Percentiles rank a stretch among this genome's conserved stretches.
Evolutionary conservation across 2,329 filamentous ascomycete genomes (phyloP).

Genomic region (Claviceps sp.): DNA sequence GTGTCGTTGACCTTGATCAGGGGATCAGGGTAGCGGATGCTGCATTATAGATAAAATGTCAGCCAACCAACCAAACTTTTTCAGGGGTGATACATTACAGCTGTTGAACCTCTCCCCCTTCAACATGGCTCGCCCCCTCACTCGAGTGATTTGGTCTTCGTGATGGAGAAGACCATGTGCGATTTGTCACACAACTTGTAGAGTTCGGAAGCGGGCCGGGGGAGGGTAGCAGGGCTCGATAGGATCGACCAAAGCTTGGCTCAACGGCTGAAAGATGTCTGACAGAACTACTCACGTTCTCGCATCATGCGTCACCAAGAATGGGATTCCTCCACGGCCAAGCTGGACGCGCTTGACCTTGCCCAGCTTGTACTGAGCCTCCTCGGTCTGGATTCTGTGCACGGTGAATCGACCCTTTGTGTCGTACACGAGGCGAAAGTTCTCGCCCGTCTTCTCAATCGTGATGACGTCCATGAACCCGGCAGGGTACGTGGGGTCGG

Average conservation of each 20-base stretch:
- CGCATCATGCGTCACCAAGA: conserved; percentile 99
- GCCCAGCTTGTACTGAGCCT: conserved; percentile 99
- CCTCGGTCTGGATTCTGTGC: conserved; percentile 96
- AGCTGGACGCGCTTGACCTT: conserved; percentile 99
- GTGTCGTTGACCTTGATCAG: conserved; percentile 99
- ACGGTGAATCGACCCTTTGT: conserved; percentile 99
- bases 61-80: conserved; percentile 14
- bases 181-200: background rate
- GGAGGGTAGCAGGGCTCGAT: conserved; percentile 13
- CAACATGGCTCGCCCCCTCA: conserved; percentile 9
- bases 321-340: conserved; percentile 99
- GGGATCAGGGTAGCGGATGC: conserved; percentile 98
- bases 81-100: conserved; percentile 42
- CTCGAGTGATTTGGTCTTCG: background rate
- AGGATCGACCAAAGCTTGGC: conserved; percentile 84
- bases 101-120: conserved; percentile 21
- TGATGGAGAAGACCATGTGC: background rate
- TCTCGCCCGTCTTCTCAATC: conserved; percentile 99
- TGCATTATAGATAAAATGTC: conserved; percentile 29
- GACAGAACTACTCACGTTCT: conserved; percentile 92
- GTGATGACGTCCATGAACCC: conserved; percentile 99
- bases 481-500: conserved; percentile 91
- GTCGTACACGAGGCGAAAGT: conserved; percentile 99
- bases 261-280: conserved; percentile 99
- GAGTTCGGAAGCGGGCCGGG: conserved; percentile 9